phyloP scores from a whole-genome alignment of 164 flowering plant genomes.

The Sedum album region DNA sequence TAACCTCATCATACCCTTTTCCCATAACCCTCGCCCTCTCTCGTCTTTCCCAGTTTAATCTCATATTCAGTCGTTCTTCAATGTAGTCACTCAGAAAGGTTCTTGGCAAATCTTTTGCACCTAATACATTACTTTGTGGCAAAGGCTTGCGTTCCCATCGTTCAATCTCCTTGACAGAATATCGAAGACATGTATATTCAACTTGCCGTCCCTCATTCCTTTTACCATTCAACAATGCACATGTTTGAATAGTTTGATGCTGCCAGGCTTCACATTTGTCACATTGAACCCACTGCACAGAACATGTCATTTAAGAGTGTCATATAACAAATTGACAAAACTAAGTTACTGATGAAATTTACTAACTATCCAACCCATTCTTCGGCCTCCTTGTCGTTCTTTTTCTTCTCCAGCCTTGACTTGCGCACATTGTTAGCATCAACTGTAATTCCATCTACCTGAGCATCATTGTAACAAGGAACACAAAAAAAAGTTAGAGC shows the following conservation, averaged over 20 bases:
- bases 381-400: not conserved
- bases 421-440: not conserved
- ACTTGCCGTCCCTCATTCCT: constrained; percentile 97
- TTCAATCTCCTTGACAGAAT: constrained; percentile 75
- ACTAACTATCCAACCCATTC: not conserved
- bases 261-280: constrained; percentile 99
- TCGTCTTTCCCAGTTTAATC: not conserved
- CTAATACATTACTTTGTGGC: constrained; percentile 46
- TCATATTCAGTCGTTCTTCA: not conserved
- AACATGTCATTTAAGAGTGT: not conserved
- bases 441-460: not conserved
- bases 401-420: not conserved
- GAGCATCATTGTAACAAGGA: not conserved
- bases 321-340: not conserved
- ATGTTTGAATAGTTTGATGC: constrained; percentile 91
- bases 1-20: constrained; percentile 71
- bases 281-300: constrained; percentile 99
- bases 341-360: not conserved
- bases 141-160: constrained; percentile 47
- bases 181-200: constrained; percentile 93
- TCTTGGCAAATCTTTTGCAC: not conserved
- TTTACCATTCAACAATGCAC: constrained; percentile 91
- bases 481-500: not conserved
- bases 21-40: constrained; percentile 46
- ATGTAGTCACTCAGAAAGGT: not conserved